phyloP scores from a whole-genome alignment of 768 basidiomycete species.

The Clavulina sp. region DNA sequence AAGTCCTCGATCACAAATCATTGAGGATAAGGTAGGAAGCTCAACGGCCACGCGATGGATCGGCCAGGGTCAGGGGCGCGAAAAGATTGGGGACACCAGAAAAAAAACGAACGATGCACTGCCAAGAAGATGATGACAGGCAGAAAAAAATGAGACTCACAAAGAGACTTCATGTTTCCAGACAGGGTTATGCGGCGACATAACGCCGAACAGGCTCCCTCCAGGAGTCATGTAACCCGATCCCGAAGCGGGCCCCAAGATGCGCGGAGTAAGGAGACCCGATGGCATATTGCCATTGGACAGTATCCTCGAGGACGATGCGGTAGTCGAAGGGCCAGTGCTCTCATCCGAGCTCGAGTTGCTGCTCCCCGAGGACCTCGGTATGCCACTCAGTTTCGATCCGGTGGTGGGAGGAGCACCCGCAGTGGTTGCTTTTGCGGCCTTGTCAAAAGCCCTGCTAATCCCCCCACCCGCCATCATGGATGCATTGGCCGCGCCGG shows the following conservation, averaged over 20 bases:
- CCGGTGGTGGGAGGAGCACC: neutral
- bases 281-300: constrained; percentile 1
- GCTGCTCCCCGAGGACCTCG: no score
- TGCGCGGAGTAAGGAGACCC: constrained; percentile 10
- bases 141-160: constrained; percentile 34
- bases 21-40: no score
- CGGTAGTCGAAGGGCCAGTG: no score
- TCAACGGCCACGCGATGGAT: no score
- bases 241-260: no score
- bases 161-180: constrained; percentile 99
- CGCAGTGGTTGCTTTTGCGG: constrained; percentile 18
- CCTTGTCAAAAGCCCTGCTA: constrained; percentile 23
- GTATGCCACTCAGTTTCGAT: no score
- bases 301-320: no score
- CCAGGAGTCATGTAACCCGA: neutral
- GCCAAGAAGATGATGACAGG: constrained; percentile 1
- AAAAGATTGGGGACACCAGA: no score
- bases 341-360: no score
- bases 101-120: neutral
- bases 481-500: constrained; percentile 5
- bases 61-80: neutral
- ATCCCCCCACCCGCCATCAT: no score
- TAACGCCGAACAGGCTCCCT: constrained; percentile 11
- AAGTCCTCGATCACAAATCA: no score
- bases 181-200: constrained; percentile 60